Conservation (phyloP, 345 rosid species). For the Angophora floribunda region DNA sequence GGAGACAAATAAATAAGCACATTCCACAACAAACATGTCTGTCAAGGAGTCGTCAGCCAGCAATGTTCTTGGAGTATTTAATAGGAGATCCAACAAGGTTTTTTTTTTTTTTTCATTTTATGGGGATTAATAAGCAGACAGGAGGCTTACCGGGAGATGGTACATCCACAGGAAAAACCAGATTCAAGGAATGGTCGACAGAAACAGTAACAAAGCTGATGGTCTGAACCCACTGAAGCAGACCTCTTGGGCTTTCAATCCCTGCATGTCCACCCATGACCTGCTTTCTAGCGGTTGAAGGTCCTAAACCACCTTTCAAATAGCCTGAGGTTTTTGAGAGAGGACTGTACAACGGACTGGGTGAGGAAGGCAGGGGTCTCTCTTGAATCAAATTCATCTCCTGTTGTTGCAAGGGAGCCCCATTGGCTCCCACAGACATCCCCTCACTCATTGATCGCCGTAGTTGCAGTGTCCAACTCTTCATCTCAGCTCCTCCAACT, state of each 20-base stretch:
- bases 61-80: neutral
- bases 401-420: constrained; percentile 78
- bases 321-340: constrained; percentile 78
- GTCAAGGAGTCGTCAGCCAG: neutral
- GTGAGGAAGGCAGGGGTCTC: constrained; percentile 76
- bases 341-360: constrained; percentile 72
- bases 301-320: constrained; percentile 85
- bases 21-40: neutral
- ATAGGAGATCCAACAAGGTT: neutral
- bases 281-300: constrained; percentile 70
- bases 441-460: constrained; percentile 85
- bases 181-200: constrained; percentile 75
- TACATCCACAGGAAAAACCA: constrained; percentile 73
- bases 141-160: constrained; percentile 56
- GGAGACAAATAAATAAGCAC: neutral
- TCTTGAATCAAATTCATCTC: constrained; percentile 93
- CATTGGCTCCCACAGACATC: constrained; percentile 54
- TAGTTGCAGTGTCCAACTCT: constrained; percentile 92
- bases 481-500: constrained; percentile 84
- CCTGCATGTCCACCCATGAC: constrained; percentile 56
- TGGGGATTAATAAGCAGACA: neutral
- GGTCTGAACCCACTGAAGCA: constrained; percentile 97
- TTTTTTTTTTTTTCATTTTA: neutral
- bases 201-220: constrained; percentile 83
- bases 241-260: constrained; percentile 69